Base-by-base conservation (phyloP, 73 alveolate genomes). In the Breviolum minutum region DNA sequence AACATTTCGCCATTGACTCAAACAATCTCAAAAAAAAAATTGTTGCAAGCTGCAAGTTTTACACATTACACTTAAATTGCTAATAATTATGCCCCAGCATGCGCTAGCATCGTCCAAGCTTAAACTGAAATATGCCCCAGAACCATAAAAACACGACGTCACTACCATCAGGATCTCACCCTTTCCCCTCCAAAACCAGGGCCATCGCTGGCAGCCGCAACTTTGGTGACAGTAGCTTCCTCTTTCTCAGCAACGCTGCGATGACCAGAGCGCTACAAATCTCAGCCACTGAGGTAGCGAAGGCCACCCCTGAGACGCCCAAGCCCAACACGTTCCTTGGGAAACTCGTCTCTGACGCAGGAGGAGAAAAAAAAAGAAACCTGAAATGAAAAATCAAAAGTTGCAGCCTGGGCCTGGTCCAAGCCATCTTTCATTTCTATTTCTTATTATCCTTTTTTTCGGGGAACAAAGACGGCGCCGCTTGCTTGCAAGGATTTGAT, bases 271-370 rank as follows among this genome's bases (percentile, higher is more conserved):
- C 95, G 63, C 85, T 66, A 61, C 27, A 30, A 69, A 88, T 30
- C 95, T 88, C 95, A 6, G 95, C 86, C 16, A 69, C 77, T 60
- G 95, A 30, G 63, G 81, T 88, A 27, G 95, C 86, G 64, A 77
- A 61, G 9, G 95, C 95, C 86, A 88, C 95, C 7, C 95, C 95
- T 7, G 86, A 88, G 86, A 88, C 95, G 32, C 95, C 95, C 86
- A 60, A 17, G 95, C 95, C 95, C 63, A 88, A 69, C 29, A 40
- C 62, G 60, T 66, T 66, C 95, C 80, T 88, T 4, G 63, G 84
- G 7, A 40, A 40, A 40, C 54, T 40, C 54, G 54, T 40, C 54
- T 40, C 54, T 40, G 54, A 40, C 54, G 54, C 54, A 40, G 54
- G 2, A 68, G n/a, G 4, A 68, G 77, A 6, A 68, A 68, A 68